Conservation (phyloP, 2,329 filamentous ascomycete genomes). For the Stachybotrys echinatus region DNA sequence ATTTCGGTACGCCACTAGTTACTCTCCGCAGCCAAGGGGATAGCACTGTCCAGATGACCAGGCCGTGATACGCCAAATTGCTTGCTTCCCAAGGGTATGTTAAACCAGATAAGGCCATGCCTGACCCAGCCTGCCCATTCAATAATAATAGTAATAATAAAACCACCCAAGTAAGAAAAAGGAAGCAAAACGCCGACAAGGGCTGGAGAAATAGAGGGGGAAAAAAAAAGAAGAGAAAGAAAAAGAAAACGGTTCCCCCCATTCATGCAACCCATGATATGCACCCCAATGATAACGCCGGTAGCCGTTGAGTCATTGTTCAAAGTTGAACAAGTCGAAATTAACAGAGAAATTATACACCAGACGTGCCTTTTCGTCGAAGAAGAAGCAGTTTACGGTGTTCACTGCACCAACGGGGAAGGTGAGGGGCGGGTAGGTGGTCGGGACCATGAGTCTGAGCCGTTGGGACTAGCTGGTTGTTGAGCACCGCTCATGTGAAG, state of each 20-base stretch:
- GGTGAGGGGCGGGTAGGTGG: neutral
- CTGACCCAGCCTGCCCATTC: neutral
- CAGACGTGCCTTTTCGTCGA: neutral
- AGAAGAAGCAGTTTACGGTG: neutral
- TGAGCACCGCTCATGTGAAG: conserved; percentile 14
- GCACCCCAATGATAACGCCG: no score
- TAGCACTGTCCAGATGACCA: neutral
- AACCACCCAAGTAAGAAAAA: no score
- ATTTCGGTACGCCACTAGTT: conserved; percentile 1
- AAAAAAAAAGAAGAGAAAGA: no score
- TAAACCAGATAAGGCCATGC: neutral
- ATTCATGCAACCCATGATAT: no score
- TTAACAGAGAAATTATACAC: neutral
- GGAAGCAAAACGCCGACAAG: no score
- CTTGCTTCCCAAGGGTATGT: neutral
- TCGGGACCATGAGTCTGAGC: neutral
- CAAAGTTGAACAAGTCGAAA: no score
- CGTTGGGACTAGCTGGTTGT: neutral
- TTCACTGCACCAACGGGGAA: conserved; percentile 7
- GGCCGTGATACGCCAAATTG: neutral
- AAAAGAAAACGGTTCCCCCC: no score
- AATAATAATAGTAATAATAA: no score
- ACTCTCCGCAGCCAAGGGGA: conserved; percentile 1
- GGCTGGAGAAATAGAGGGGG: no score
- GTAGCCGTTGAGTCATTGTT: no score